Conservation (phyloP, 2,329 filamentous ascomycete species). For the Pyrenophora teres region DNA sequence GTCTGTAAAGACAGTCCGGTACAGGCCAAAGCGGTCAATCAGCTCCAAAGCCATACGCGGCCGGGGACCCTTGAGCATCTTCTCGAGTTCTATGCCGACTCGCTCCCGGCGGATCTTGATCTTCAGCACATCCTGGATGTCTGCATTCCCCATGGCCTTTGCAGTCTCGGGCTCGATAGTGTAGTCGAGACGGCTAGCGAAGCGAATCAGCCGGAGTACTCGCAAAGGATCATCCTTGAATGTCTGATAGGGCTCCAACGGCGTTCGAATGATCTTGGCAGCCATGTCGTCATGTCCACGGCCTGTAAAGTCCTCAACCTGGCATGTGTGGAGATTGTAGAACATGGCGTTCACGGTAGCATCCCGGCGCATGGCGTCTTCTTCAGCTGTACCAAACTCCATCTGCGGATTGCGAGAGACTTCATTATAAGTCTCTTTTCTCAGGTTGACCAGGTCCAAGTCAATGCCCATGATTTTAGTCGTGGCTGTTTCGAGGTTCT, state of each 20-base stretch:
- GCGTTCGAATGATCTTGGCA: slow-evolving; percentile 76
- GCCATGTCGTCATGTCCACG: slow-evolving; percentile 75
- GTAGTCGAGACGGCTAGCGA: slow-evolving; percentile 84
- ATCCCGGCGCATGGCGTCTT: slow-evolving; percentile 88
- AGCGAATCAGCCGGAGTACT: slow-evolving; percentile 83
- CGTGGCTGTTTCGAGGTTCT: slow-evolving; percentile 91
- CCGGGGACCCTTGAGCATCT: slow-evolving; percentile 77
- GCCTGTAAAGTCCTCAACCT: slow-evolving; percentile 83
- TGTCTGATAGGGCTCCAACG: slow-evolving; percentile 84
- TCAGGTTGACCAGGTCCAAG: slow-evolving; percentile 90
- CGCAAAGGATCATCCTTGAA: slow-evolving; percentile 93
- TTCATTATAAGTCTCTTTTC: slow-evolving; percentile 89
- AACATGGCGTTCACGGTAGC: slow-evolving; percentile 95
- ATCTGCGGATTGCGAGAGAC: slow-evolving; percentile 88
- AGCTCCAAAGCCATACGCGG: slow-evolving; percentile 66
- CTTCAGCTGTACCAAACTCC: slow-evolving; percentile 89
- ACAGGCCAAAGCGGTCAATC: slow-evolving; percentile 70
- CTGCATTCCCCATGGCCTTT: slow-evolving; percentile 73
- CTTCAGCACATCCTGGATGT: slow-evolving; percentile 78
- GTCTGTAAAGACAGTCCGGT: slow-evolving; percentile 74
- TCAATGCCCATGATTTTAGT: slow-evolving; percentile 84
- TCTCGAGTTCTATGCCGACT: slow-evolving; percentile 84
- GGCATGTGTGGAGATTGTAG: slow-evolving; percentile 82
- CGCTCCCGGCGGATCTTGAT: slow-evolving; percentile 91
- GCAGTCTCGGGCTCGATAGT: slow-evolving; percentile 72